phyloP scores from a whole-genome alignment of 768 basidiomycete species.

The Sistotremastrum suecicum region DNA sequence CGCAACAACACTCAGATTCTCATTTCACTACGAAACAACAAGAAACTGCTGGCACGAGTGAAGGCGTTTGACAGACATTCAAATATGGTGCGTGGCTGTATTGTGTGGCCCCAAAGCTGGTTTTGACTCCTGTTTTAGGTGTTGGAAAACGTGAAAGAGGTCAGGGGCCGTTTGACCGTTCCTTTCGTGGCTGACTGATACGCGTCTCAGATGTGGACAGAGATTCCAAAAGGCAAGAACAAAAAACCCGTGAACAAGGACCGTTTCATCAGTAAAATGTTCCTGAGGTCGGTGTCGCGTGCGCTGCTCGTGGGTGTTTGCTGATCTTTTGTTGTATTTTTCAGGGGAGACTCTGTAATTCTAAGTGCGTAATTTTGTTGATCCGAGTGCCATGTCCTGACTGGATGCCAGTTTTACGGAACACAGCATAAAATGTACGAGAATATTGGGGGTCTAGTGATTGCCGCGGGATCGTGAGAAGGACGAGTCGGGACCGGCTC shows the following conservation, averaged over 20 bases:
- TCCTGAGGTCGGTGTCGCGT: conserved; percentile 49
- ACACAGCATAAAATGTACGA: conserved; percentile 10
- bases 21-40: conserved; percentile 95
- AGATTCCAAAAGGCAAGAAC: conserved; percentile 93
- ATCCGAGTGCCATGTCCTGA: background rate
- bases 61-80: conserved; percentile 99
- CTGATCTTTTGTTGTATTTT: conserved; percentile 6
- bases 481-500: too few relatives aligned
- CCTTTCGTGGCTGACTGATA: background rate
- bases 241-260: conserved; percentile 99
- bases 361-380: conserved; percentile 48
- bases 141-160: conserved; percentile 97
- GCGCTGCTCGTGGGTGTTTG: background rate
- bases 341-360: conserved; percentile 93
- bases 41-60: conserved; percentile 88
- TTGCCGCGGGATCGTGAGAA: too few relatives aligned
- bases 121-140: conserved; percentile 35
- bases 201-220: conserved; percentile 87
- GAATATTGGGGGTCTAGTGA: too few relatives aligned
- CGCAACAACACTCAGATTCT: conserved; percentile 96
- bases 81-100: conserved; percentile 67
- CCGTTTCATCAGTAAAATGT: conserved; percentile 99
- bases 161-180: conserved; percentile 16
- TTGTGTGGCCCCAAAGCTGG: background rate
- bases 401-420: conserved; percentile 10